Evolutionary conservation across 2,329 filamentous ascomycete genomes (phyloP).

Genomic region (Fusarium lateritium): DNA sequence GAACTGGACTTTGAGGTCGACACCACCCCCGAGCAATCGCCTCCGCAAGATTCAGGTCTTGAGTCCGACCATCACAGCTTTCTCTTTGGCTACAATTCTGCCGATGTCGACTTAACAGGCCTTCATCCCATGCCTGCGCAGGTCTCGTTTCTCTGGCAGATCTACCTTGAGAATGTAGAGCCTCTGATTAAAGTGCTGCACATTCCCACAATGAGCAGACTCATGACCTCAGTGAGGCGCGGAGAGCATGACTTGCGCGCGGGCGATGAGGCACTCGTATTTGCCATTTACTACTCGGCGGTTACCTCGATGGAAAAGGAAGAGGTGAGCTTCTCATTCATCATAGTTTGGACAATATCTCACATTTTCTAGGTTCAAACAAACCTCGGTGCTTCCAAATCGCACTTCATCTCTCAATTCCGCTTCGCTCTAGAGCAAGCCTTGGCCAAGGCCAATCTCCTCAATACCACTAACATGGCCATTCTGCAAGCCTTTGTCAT

Average conservation of each 20-base stretch:
- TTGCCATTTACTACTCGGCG: conserved; percentile 41
- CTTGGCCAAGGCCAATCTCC: conserved; percentile 40
- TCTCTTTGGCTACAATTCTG: conserved; percentile 38
- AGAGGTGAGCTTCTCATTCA: conserved; percentile 15
- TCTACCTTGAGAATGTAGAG: conserved; percentile 42
- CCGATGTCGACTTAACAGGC: conserved; percentile 24
- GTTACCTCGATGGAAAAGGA: conserved; percentile 30
- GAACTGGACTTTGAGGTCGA: conserved; percentile 29
- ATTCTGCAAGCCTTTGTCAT: conserved; percentile 41
- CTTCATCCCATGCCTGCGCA: conserved; percentile 39
- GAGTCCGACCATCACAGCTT: conserved; percentile 38
- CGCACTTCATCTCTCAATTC: conserved; percentile 38
- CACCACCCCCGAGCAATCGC: conserved; percentile 38
- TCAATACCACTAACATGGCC: conserved; percentile 39
- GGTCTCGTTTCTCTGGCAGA: conserved; percentile 35
- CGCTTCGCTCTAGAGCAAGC: conserved; percentile 44
- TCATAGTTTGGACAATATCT: neutral
- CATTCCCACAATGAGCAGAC: conserved; percentile 38
- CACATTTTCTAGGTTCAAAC: conserved; percentile 27
- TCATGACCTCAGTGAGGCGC: conserved; percentile 34
- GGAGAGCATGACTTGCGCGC: conserved; percentile 34
- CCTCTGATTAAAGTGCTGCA: conserved; percentile 40
- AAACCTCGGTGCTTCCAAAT: conserved; percentile 33
- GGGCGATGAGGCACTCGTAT: conserved; percentile 39
- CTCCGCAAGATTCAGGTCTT: conserved; percentile 19